Conservation (phyloP, 805 yeast genomes). For the Wickerhamomyces rabaulensis region DNA sequence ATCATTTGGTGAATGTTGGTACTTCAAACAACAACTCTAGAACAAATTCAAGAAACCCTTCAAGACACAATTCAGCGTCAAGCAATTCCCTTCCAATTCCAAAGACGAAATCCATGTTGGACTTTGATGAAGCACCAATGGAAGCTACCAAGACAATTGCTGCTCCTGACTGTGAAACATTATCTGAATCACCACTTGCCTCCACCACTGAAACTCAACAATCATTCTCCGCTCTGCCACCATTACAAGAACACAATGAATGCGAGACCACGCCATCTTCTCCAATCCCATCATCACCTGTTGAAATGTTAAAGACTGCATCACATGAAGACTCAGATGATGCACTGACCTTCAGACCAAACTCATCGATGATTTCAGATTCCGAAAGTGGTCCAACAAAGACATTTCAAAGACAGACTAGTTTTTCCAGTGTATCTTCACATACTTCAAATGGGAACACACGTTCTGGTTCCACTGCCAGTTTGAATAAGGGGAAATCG, state of each 20-base stretch:
- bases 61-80: slow-evolving; percentile 2
- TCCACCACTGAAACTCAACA: neutral
- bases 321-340: neutral
- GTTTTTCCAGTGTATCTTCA: slow-evolving; percentile 16
- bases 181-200: neutral
- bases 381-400: neutral
- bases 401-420: slow-evolving; percentile 10
- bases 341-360: neutral
- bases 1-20: neutral
- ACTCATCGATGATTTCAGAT: neutral
- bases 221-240: slow-evolving; percentile 7
- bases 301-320: neutral
- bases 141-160: neutral
- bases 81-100: slow-evolving; percentile 7
- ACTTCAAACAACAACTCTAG: neutral
- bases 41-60: neutral
- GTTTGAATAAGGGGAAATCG: slow-evolving; percentile 8
- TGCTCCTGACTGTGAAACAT: neutral
- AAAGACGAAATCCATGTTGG: slow-evolving; percentile 23
- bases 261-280: slow-evolving; percentile 4
- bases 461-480: neutral
- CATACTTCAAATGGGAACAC: slow-evolving; percentile 8
- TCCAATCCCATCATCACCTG: neutral
- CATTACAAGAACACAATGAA: slow-evolving; percentile 13
- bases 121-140: slow-evolving; percentile 5